phyloP scores from a whole-genome alignment of 2,329 filamentous ascomycete genomes.

The Aspergillus sp. region DNA sequence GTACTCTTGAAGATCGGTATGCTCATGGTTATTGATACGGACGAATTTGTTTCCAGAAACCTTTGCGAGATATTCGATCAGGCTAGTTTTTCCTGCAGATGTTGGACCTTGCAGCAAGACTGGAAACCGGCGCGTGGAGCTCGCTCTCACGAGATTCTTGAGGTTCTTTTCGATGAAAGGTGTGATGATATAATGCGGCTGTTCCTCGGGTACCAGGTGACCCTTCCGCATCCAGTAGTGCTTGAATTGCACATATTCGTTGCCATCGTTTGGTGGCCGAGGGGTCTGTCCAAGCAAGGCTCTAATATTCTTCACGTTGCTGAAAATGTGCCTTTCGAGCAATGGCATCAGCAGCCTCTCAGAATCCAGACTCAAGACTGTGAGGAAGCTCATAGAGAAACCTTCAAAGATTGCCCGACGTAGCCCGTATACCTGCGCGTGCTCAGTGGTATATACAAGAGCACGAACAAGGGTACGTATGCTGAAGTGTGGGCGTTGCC shows the following conservation, averaged over 20 bases:
- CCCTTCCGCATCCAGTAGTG: constrained; percentile 93
- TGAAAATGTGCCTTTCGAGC: constrained; percentile 79
- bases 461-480: constrained; percentile 90
- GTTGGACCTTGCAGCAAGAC: constrained; percentile 96
- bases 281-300: constrained; percentile 79
- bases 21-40: constrained; percentile 98
- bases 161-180: constrained; percentile 94
- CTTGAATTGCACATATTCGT: constrained; percentile 79
- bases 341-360: constrained; percentile 78
- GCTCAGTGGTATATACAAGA: constrained; percentile 83
- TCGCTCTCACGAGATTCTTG: constrained; percentile 89
- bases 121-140: constrained; percentile 88
- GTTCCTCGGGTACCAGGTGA: constrained; percentile 65
- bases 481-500: constrained; percentile 96
- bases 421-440: constrained; percentile 81
- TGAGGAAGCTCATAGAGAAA: constrained; percentile 97
- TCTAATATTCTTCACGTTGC: constrained; percentile 68
- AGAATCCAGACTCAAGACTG: constrained; percentile 80
- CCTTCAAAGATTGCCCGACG: constrained; percentile 89
- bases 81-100: constrained; percentile 96
- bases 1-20: constrained; percentile 97
- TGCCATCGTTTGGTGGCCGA: constrained; percentile 75
- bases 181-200: constrained; percentile 93
- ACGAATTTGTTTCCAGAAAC: constrained; percentile 96
- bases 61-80: constrained; percentile 98